Evolutionary conservation across 1,139 yeast species (phyloP).

Genomic region (Kluyveromyces sp.): DNA sequence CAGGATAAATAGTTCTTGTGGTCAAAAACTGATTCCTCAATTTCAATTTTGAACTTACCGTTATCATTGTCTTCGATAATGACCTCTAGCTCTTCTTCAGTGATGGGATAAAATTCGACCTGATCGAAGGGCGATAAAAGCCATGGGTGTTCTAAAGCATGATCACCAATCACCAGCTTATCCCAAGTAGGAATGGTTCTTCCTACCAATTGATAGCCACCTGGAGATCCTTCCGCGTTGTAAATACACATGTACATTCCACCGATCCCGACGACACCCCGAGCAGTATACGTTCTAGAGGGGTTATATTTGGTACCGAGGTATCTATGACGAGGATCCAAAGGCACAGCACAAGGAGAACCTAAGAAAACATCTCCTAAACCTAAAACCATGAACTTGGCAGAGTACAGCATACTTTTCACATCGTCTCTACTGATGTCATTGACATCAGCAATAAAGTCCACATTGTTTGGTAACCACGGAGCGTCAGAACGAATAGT

Average conservation of each 20-base stretch:
- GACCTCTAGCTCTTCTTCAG: conserved; percentile 71
- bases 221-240: conserved; percentile 93
- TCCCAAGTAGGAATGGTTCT: conserved; percentile 98
- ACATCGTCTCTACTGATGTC: conserved; percentile 72
- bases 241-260: conserved; percentile 98
- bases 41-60: conserved; percentile 71
- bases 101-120: conserved; percentile 86
- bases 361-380: conserved; percentile 96
- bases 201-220: conserved; percentile 95
- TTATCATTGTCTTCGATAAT: conserved; percentile 69
- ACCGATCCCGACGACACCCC: conserved; percentile 96
- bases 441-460: conserved; percentile 83
- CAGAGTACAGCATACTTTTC: conserved; percentile 75
- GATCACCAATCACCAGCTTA: conserved; percentile 70
- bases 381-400: conserved; percentile 86
- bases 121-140: conserved; percentile 85
- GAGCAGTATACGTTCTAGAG: conserved; percentile 90
- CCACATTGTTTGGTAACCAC: conserved; percentile 96
- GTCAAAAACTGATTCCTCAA: conserved; percentile 74
- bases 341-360: conserved; percentile 97
- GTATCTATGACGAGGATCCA: conserved; percentile 91
- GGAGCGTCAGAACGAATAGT: conserved; percentile 92
- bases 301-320: conserved; percentile 94
- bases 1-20: conserved; percentile 71
- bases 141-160: conserved; percentile 73